A percentile compares a stretch with the other conserved stretches of the same genome.
Evolutionary conservation across 352 stramenopile species (phyloP).

Genomic region (Paralagenidium karlingii): DNA sequence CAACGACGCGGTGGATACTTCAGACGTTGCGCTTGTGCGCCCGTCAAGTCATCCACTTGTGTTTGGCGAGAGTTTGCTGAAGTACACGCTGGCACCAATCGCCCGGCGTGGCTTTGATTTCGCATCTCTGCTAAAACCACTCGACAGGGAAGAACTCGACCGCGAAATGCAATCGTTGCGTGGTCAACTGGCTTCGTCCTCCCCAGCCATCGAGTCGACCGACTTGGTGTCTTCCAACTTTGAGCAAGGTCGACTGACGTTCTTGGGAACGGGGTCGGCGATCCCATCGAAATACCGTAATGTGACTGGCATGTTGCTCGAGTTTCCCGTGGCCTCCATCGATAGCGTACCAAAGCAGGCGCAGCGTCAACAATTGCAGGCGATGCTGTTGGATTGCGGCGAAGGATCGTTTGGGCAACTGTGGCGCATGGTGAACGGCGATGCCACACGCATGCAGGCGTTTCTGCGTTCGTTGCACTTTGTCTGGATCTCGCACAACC

Average conservation of each 20-base stretch:
- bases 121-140: too few species aligned
- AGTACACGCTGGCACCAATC: slow-evolving; percentile 38
- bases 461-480: slow-evolving; percentile 74
- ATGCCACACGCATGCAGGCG: slow-evolving; percentile 19
- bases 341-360: not conserved
- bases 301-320: slow-evolving; percentile 91
- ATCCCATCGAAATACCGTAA: slow-evolving; percentile 98
- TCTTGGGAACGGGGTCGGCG: slow-evolving; percentile 94
- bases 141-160: too few species aligned
- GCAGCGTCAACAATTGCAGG: slow-evolving; percentile 10
- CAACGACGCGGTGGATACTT: not conserved
- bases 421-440: slow-evolving; percentile 34
- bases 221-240: too few species aligned
- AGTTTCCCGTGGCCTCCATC: slow-evolving; percentile 27
- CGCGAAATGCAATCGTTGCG: too few species aligned
- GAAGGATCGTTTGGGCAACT: slow-evolving; percentile 94
- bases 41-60: slow-evolving; percentile 6
- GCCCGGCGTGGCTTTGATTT: slow-evolving; percentile 51
- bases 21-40: not conserved
- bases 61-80: slow-evolving; percentile 60
- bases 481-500: slow-evolving; percentile 96
- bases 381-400: slow-evolving; percentile 92
- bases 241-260: slow-evolving; percentile 78
- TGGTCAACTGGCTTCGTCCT: not conserved
- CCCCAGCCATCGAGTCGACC: too few species aligned